A percentile compares a stretch with the other conserved stretches of the same genome.
Conservation (phyloP, 306 rosid species). For the Amphicarpaea edgeworthii region DNA sequence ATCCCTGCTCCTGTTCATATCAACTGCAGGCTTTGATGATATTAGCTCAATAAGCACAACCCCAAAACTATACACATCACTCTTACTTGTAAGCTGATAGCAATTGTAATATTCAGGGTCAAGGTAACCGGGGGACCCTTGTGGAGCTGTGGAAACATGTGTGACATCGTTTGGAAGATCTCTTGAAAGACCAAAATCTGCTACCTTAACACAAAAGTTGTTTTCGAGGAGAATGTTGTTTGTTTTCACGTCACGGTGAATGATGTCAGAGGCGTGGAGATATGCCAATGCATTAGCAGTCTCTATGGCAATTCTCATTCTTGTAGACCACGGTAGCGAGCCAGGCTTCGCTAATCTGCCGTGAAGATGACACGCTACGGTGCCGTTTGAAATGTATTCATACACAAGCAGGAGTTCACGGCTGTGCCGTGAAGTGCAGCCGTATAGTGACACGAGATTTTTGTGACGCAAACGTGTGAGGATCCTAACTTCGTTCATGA, state of each 20-base stretch:
- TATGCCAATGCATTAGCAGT: conserved; percentile 69
- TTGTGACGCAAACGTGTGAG: conserved; percentile 67
- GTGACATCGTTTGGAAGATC: conserved; percentile 41
- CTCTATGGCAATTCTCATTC: conserved; percentile 74
- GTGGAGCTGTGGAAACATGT: conserved; percentile 56
- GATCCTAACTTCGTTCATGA: conserved; percentile 58
- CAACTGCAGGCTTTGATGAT: conserved; percentile 81
- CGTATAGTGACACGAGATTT: conserved; percentile 76
- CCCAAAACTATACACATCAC: conserved; percentile 59
- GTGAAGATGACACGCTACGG: conserved; percentile 81
- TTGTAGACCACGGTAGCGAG: conserved; percentile 45
- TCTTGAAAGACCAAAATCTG: conserved; percentile 59
- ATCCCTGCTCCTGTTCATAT: conserved; percentile 57
- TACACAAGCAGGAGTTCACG: conserved; percentile 66
- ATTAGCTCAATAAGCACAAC: conserved; percentile 63
- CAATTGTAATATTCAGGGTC: conserved; percentile 49
- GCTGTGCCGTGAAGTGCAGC: conserved; percentile 76
- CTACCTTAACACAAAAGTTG: conserved; percentile 44
- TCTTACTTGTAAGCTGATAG: conserved; percentile 49
- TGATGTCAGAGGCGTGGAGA: conserved; percentile 77
- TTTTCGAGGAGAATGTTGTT: conserved; percentile 53
- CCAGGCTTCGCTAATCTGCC: conserved; percentile 49
- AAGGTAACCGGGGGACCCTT: conserved; percentile 55
- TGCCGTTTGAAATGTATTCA: conserved; percentile 68
- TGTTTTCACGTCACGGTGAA: conserved; percentile 84